Evolutionary conservation across 495 filamentous ascomycete genomes (phyloP), one percentile per base, ranked within the genome.

Genomic region (Amniculicola lignicola): DNA sequence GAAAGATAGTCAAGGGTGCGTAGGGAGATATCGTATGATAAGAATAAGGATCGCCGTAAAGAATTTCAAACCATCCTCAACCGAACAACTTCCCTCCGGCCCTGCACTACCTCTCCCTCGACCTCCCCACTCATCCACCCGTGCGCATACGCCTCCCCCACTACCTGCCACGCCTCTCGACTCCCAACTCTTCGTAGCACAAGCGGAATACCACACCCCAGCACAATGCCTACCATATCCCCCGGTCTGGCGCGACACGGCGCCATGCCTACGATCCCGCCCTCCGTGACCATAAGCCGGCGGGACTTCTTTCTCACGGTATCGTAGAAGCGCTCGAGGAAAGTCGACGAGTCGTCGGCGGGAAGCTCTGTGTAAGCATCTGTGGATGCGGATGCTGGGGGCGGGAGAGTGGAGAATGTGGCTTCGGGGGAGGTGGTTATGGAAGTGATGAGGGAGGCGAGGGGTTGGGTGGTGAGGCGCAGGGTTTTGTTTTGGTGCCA

Each of bases 171-270:
- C 19, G 54, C 54, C 27, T 57, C 54, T 24, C 44, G 22, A 3
- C 15, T 19, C 4, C 54, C 46, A 2, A 57, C 44, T 12, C 54
- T 38, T 19, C 54, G 22, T 7, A 57, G 23, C 6, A 57, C 42
- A 11, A 57, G 33, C 14, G 54, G 54, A 18, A 57, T 57, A 39
- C 37, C 51, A 40, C 54, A 57, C 5, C 54, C 54, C 10, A 57
- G 51, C 28, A 57, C 16, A 14, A 57, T 37, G 3, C 23, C 54
- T 6, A 57, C 54, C 2, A 40, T 46, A 27, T 57, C 54, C n/a
- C 54, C 54, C 29, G 5, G 15, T 9, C 28, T 35, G 7, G 54
- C 45, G 14, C 37, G 15, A 31, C 54, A 57, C 3, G 54, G 54
- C 18, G 54, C 54, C 46, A 57, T 51, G 3, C 54, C 54, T 9